Base-by-base conservation (phyloP, 148 eudicot species). In the Rheum nobile region DNA sequence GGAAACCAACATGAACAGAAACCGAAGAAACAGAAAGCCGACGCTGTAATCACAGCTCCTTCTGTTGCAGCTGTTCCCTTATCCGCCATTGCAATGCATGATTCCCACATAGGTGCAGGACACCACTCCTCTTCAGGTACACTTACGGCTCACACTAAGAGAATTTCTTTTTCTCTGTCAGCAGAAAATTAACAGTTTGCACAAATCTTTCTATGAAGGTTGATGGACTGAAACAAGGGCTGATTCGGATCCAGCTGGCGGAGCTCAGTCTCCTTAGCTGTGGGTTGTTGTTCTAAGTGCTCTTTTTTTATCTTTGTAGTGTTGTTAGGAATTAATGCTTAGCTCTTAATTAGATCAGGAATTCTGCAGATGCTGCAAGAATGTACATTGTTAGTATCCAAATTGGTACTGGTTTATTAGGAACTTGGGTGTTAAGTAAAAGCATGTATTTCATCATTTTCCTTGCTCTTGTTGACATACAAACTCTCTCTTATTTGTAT, bases 1-100 rank as follows among this genome's bases (percentile, higher is more conserved):
- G 92, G 90, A 46, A 95, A 84, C 81, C 93, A 90, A 77, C 93
- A 86, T 10, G 98, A 95, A 77, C 92, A 79, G 77, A 84, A 82
- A 72, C 73, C 96, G 0, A 95, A 91, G 86, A 95, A 95, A 79
- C 93, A 14, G 79, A 70, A 91, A 88, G 55, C 35, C 86, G 0
- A 95, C 86, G 21, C 68, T 63, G 35, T 68, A 83, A 61, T 12
- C 35, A 80, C 77, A 17, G 55, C 82, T 26, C 63, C 80, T 24
- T 65, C 70, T 0, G 21, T 65, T 19, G 54, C 83, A 9, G 79
- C 90, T 6, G 75, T 85, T 68, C 86, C 89, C 55, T 71, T 86
- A 39, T 57, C 91, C 9, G 70, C 70, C 32, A 34, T 65, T 29
- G 70, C 70, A 34, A 65, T 65, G 70, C 70, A 65, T 16, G 70